Evolutionary conservation across 2,329 filamentous ascomycete species (phyloP), one percentile per base, ranked within the genome.

Genomic region (Penicillium frequentans): DNA sequence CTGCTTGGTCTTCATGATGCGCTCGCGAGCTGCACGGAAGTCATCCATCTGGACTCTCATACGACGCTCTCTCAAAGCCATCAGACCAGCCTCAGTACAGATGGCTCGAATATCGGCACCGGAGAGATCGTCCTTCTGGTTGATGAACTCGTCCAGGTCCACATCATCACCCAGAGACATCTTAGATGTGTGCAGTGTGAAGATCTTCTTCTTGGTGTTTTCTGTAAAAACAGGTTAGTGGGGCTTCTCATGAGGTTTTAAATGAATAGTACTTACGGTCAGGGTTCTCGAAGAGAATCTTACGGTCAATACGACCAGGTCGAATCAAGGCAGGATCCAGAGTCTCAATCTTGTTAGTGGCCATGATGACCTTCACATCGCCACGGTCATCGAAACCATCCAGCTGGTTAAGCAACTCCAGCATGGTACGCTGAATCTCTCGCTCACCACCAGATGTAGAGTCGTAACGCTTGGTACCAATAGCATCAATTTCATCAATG

Each of bases 41-140:
- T 99, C 95, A 8, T 93, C 91, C 95, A 99, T 99, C 78, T 98
- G 93, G 57, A 99, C 95, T 55, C 93, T 87, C 95, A 99, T 99
- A 72, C 95, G 88, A 63, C 95, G 86, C 81, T 99, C 95, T 67
- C 95, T 86, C 62, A 99, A 82, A 21, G 95, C 95, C 85, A 98
- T 87, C 72, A 99, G 81, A 76, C 95, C 95, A 44, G 95, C 93
- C 75, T 99, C 95, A 29, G 93, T 96, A 79, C 95, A 99, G 70
- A 99, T 99, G 48, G 95, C 95, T 79, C 98, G 96, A 83, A 99
- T 98, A 77, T 99, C 95, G 35, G 95, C 95, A 76, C 95, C 95
- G 5, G 90, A 96, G 8, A 99, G 83, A 69, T 99, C 96, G 69
- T 99, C 95, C 84, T 99, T 99, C 76, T 98, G 93, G 63, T 87